These are phyloP conservation scores for Russula compacta DNA, from an alignment of 768 basidiomycete species.

Conservation along the genomic window DNA sequence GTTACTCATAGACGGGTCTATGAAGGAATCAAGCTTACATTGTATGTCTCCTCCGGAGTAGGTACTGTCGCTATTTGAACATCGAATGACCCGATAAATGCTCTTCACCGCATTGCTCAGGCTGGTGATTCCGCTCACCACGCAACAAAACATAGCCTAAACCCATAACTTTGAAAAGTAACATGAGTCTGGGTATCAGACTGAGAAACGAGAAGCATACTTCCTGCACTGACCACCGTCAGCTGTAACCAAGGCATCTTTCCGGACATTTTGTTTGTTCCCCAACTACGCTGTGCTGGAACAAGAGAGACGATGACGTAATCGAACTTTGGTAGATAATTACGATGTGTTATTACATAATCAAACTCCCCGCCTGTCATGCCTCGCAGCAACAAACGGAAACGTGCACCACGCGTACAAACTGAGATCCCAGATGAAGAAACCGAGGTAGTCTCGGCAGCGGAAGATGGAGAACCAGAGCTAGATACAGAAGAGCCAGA, in stretches of 20 bases:
- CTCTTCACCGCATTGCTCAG: not conserved
- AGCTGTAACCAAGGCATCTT: constrained; percentile 28
- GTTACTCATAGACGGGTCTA: not conserved
- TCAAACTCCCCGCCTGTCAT: not conserved
- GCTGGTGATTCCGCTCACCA: constrained; percentile 17
- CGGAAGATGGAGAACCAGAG: not conserved
- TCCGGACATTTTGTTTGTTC: constrained; percentile 21
- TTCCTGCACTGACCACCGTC: constrained; percentile 23
- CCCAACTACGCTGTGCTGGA: not conserved
- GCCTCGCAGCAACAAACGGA: constrained; percentile 12
- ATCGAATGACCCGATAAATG: not conserved
- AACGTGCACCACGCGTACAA: constrained; percentile 7
- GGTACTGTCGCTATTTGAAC: constrained; percentile 24
- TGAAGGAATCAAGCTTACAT: constrained; percentile 21
- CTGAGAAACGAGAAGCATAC: constrained; percentile 18
- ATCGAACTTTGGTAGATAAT: not conserved
- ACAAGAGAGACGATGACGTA: not conserved
- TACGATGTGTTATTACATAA: not conserved
- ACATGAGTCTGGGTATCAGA: not conserved
- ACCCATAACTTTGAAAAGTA: constrained; percentile 25
- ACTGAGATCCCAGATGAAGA: not conserved
- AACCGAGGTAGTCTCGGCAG: not conserved
- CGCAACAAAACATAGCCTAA: constrained; percentile 28
- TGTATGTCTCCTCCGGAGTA: constrained; percentile 30
- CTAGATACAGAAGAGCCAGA: not conserved